These are phyloP conservation scores for Cladosporium sp. DNA, from an alignment of 2,329 filamentous ascomycete species.

Conservation along the genomic window DNA sequence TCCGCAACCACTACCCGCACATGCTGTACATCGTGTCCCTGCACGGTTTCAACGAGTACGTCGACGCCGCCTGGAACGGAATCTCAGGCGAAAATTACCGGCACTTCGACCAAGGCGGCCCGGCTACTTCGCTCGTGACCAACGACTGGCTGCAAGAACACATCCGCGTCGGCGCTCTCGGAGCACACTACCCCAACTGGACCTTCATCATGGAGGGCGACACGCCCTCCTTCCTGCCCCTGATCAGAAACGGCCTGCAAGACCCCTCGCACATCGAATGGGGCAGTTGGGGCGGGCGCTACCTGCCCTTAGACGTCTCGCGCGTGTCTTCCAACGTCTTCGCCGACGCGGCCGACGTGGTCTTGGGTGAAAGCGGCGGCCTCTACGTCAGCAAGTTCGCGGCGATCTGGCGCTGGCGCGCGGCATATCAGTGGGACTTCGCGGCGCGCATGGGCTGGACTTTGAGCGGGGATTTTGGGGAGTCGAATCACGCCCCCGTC, in stretches of 20 bases:
- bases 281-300: constrained; percentile 50
- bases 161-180: constrained; percentile 49
- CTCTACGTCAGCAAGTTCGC: constrained; percentile 43
- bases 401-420: constrained; percentile 51
- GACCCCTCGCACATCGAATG: constrained; percentile 42
- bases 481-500: too few species aligned
- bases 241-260: constrained; percentile 47
- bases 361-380: constrained; percentile 31
- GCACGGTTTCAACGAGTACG: constrained; percentile 55
- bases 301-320: constrained; percentile 34
- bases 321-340: constrained; percentile 36
- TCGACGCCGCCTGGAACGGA: constrained; percentile 52
- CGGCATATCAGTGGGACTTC: constrained; percentile 50
- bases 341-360: constrained; percentile 28
- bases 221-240: constrained; percentile 48
- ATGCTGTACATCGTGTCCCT: constrained; percentile 54
- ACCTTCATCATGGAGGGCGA: constrained; percentile 52
- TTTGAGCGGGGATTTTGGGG: neutral
- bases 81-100: constrained; percentile 51
- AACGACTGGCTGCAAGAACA: constrained; percentile 51
- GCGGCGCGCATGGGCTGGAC: constrained; percentile 48
- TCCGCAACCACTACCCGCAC: constrained; percentile 51
- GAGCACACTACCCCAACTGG: constrained; percentile 40
- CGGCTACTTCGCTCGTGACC: constrained; percentile 46
- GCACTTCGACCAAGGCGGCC: constrained; percentile 46